Percentiles rank a stretch among this genome's conserved stretches.
Evolutionary conservation across 148 eudicot species (phyloP).

Genomic region (Spergularia marina): DNA sequence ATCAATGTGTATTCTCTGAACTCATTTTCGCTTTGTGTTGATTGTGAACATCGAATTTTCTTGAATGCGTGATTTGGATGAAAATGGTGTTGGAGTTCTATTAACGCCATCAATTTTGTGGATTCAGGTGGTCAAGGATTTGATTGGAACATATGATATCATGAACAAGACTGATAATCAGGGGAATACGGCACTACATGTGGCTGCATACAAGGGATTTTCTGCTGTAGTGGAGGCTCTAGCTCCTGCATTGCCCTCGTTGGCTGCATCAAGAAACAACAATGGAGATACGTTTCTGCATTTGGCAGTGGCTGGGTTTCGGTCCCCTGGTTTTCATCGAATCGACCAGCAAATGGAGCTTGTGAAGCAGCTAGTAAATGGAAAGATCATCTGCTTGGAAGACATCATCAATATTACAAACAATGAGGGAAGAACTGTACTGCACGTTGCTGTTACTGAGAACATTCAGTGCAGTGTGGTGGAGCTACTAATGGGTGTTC

Average conservation of each 20-base stretch:
- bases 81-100: neutral
- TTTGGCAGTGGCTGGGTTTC: constrained; percentile 73
- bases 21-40: neutral
- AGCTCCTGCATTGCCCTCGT: constrained; percentile 42
- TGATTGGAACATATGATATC: constrained; percentile 52
- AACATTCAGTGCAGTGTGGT: constrained; percentile 50
- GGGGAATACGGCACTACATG: constrained; percentile 74
- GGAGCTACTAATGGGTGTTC: constrained; percentile 55
- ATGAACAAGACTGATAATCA: constrained; percentile 47
- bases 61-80: neutral
- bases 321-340: constrained; percentile 57
- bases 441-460: constrained; percentile 67
- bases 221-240: constrained; percentile 47
- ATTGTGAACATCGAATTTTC: neutral
- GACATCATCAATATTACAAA: constrained; percentile 57
- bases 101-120: neutral
- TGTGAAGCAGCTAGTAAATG: constrained; percentile 41
- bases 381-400: constrained; percentile 35
- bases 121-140: constrained; percentile 59
- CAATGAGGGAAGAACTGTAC: constrained; percentile 69
- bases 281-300: constrained; percentile 79
- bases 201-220: constrained; percentile 76
- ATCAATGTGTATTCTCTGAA: too few relatives aligned
- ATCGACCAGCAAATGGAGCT: constrained; percentile 63
- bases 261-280: constrained; percentile 43